These are phyloP conservation scores for Phellopilus nigrolimitatus DNA, from an alignment of 1,284 basidiomycete species.

Conservation along the genomic window DNA sequence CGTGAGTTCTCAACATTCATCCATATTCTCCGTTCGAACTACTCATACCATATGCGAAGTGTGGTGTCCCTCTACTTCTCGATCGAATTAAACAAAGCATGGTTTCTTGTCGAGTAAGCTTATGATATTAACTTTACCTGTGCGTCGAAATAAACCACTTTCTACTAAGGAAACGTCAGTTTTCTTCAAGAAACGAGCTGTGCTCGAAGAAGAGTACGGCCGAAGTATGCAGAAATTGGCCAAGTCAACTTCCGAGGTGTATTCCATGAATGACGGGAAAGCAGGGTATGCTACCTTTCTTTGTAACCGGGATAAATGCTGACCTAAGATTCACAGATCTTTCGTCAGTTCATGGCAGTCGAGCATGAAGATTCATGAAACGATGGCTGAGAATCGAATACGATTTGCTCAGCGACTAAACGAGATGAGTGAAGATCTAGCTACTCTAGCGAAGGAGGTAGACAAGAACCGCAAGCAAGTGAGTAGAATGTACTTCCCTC, in stretches of 20 bases:
- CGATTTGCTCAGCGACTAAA: conserved; percentile 82
- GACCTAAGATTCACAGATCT: conserved; percentile 43
- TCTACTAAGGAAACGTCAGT: conserved; percentile 73
- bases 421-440: conserved; percentile 96
- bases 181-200: conserved; percentile 91
- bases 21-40: too few species aligned
- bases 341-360: conserved; percentile 88
- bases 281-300: conserved; percentile 65
- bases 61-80: conserved; percentile 83
- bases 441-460: conserved; percentile 82
- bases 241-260: conserved; percentile 74
- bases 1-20: too few species aligned
- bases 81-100: conserved; percentile 97
- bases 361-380: conserved; percentile 84
- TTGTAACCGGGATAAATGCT: not conserved
- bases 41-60: conserved; percentile 62
- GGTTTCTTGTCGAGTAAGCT: conserved; percentile 80
- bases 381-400: conserved; percentile 83
- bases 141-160: conserved; percentile 7
- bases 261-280: conserved; percentile 86
- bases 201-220: conserved; percentile 93
- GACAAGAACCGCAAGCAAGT: conserved; percentile 89
- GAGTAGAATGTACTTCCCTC: conserved; percentile 30
- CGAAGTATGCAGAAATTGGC: conserved; percentile 82
- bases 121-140: not conserved